Conservation (phyloP, 805 yeast genomes). For the Yarrowia alimentaria region DNA sequence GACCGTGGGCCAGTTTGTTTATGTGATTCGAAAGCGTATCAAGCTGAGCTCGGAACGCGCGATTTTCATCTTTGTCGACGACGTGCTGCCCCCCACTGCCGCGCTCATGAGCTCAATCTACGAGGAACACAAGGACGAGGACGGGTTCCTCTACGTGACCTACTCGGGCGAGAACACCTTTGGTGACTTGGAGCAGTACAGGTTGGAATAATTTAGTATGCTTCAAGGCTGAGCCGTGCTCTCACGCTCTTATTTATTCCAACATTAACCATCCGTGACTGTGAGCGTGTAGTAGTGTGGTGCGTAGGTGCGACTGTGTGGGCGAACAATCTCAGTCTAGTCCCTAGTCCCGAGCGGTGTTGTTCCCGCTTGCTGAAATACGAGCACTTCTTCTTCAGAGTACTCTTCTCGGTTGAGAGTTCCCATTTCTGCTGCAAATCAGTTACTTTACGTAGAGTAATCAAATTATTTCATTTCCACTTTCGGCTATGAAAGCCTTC, state of each 20-base stretch:
- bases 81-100: conserved; percentile 96
- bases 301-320: too few relatives aligned
- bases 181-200: conserved; percentile 48
- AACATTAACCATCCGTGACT: conserved; percentile 23
- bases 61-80: conserved; percentile 93
- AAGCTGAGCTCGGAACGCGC: conserved; percentile 97
- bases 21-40: conserved; percentile 94
- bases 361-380: too few relatives aligned
- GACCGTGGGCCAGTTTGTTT: conserved; percentile 97
- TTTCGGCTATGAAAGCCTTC: too few relatives aligned
- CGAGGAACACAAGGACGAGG: conserved; percentile 96
- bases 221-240: conserved; percentile 21
- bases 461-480: too few relatives aligned
- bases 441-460: too few relatives aligned
- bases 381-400: too few relatives aligned
- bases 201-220: conserved; percentile 25
- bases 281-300: too few relatives aligned
- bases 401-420: too few relatives aligned
- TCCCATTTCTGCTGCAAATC: too few relatives aligned
- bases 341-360: too few relatives aligned
- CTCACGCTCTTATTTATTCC: conserved; percentile 28
- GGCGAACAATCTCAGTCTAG: too few relatives aligned
- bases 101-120: conserved; percentile 93
- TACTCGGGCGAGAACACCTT: conserved; percentile 98
- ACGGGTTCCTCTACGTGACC: conserved; percentile 92